Evolutionary conservation across 108 stramenopile genomes (phyloP), one percentile per base, ranked within the genome.

Genomic region (Parmales sp.): DNA sequence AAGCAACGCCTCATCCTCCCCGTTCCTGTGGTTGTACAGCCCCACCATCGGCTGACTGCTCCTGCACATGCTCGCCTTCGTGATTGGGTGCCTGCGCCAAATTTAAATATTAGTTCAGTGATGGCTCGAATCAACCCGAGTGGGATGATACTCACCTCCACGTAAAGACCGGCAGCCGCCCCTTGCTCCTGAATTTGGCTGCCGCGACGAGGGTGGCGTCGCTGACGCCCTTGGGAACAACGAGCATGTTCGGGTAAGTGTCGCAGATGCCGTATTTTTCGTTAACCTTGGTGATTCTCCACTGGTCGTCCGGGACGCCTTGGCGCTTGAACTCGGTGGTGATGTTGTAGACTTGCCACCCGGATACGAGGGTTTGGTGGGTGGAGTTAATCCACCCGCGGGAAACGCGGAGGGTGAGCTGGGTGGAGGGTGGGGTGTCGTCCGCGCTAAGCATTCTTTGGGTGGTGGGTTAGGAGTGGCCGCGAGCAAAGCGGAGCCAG

Each of bases 131-230:
- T n/a, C n/a, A n/a, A n/a, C n/a, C n/a, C n/a, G n/a, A n/a, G n/a
- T n/a, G n/a, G n/a, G n/a, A n/a, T n/a, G n/a, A n/a, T n/a, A n/a
- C n/a, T n/a, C n/a, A n/a, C n/a, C n/a, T 11, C 54, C 54, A 60
- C 16, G 54, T 60, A 2, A 60, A 16, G 3, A 60, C 54, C 54
- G 54, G 54, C 26, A 60, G 54, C 26, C 54, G 3, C 3, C 54
- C 54, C 54, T 60, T 60, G 54, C 54, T 60, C 54, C 54, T 60
- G 54, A 34, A 34, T 16, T 60, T 60, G 8, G 54, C 54, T 28
- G 54, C 54, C 31, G 29, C 36, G 16, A 34, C 54, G 31, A 60
- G 28, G 31, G 29, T 28, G 31, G 5, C 36, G 54, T 60, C 54
- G n/a, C n/a, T 60, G 31, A 60, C 54, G 31, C 31, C 36, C 54